Percentiles rank a stretch among this genome's conserved stretches.
These are phyloP conservation scores for Candida maris DNA, from an alignment of 805 yeast species.

Conservation along the genomic window DNA sequence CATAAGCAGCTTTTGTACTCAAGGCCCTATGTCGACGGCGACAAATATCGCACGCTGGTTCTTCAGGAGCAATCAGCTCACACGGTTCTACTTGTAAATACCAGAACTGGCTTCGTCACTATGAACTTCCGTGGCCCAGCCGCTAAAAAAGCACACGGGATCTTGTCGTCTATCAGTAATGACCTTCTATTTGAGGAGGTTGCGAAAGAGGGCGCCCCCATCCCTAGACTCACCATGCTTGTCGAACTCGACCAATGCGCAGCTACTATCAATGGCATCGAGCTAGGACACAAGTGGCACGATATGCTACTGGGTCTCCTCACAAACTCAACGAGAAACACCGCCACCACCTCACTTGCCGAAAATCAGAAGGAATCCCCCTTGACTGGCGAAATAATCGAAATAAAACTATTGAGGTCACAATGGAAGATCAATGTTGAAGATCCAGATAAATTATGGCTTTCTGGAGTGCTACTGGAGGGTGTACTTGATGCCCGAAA, in stretches of 20 bases:
- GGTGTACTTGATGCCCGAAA: constrained; percentile 27
- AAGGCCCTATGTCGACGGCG: constrained; percentile 44
- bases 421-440: constrained; percentile 37
- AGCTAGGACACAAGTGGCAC: constrained; percentile 30
- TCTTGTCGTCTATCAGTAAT: constrained; percentile 21
- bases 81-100: constrained; percentile 31
- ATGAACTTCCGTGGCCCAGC: constrained; percentile 22
- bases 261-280: constrained; percentile 25
- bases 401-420: constrained; percentile 39
- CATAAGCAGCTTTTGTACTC: constrained; percentile 32
- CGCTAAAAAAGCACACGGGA: constrained; percentile 21
- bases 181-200: constrained; percentile 26
- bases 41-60: constrained; percentile 33
- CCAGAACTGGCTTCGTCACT: constrained; percentile 27
- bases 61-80: constrained; percentile 36
- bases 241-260: constrained; percentile 18
- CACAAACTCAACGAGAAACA: not conserved
- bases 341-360: not conserved
- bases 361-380: not conserved
- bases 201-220: constrained; percentile 3
- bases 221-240: constrained; percentile 20
- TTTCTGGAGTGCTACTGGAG: constrained; percentile 23
- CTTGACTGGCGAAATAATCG: constrained; percentile 37
- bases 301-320: constrained; percentile 9
- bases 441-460: constrained; percentile 21